These are phyloP conservation scores for Hymenoscyphus fraxineus DNA, from an alignment of 2,329 filamentous ascomycete species.

Conservation along the genomic window DNA sequence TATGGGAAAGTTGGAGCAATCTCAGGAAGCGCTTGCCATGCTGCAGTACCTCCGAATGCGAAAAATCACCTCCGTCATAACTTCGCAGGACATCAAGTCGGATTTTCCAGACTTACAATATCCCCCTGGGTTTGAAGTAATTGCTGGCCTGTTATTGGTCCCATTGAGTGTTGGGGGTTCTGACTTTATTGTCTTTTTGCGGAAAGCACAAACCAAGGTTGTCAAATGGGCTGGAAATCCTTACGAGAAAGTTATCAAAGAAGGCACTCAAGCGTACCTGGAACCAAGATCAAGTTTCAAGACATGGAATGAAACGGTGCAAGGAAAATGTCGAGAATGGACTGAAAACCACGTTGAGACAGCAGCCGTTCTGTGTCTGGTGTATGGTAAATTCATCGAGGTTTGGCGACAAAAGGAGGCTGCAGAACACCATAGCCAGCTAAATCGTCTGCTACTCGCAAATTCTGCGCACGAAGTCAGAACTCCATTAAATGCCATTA, in stretches of 20 bases:
- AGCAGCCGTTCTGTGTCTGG: slow-evolving; percentile 78
- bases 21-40: slow-evolving; percentile 79
- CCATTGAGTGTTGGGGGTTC: slow-evolving; percentile 69
- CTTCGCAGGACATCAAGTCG: slow-evolving; percentile 68
- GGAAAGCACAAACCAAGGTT: slow-evolving; percentile 69
- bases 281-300: slow-evolving; percentile 79
- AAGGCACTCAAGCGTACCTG: slow-evolving; percentile 69
- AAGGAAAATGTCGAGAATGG: slow-evolving; percentile 84
- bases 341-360: slow-evolving; percentile 86
- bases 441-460: slow-evolving; percentile 74
- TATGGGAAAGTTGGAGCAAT: slow-evolving; percentile 67
- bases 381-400: slow-evolving; percentile 83
- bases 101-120: slow-evolving; percentile 84
- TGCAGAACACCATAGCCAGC: slow-evolving; percentile 73
- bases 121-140: slow-evolving; percentile 69
- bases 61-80: slow-evolving; percentile 68
- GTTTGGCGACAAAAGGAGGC: slow-evolving; percentile 91
- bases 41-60: slow-evolving; percentile 80
- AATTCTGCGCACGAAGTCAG: slow-evolving; percentile 91
- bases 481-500: slow-evolving; percentile 87
- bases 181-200: slow-evolving; percentile 65
- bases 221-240: slow-evolving; percentile 81
- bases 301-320: slow-evolving; percentile 74
- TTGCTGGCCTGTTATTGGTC: slow-evolving; percentile 78
- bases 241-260: slow-evolving; percentile 71